These are phyloP conservation scores for Inonotus hispidus DNA, from an alignment of 1,284 basidiomycete genomes.

Conservation along the genomic window DNA sequence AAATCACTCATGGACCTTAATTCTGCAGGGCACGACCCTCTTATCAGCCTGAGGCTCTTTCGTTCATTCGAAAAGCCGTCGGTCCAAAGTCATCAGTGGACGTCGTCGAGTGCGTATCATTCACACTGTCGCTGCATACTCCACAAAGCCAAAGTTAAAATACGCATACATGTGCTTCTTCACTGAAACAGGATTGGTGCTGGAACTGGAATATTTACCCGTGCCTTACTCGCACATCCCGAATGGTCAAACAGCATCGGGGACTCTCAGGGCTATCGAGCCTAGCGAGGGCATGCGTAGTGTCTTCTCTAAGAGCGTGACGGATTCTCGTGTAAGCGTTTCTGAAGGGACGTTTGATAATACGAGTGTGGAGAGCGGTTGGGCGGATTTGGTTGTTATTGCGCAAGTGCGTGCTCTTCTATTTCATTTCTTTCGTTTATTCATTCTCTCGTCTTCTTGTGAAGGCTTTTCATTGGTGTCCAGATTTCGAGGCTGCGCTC, in stretches of 20 bases:
- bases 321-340: slow-evolving; percentile 46
- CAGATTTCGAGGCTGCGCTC: slow-evolving; percentile 59
- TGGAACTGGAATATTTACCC: slow-evolving; percentile 78
- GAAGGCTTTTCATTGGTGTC: slow-evolving; percentile 81
- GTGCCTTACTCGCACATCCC: slow-evolving; percentile 61
- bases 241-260: slow-evolving; percentile 46
- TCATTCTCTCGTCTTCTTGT: neutral
- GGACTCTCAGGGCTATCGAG: slow-evolving; percentile 57
- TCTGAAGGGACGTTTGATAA: slow-evolving; percentile 60
- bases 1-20: slow-evolving; percentile 11
- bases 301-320: slow-evolving; percentile 46
- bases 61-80: slow-evolving; percentile 48
- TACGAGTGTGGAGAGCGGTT: slow-evolving; percentile 51
- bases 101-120: slow-evolving; percentile 57
- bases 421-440: neutral
- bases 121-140: neutral
- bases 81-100: slow-evolving; percentile 41
- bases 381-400: slow-evolving; percentile 46
- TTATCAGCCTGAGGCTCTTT: slow-evolving; percentile 54
- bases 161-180: no score
- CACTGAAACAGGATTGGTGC: slow-evolving; percentile 59
- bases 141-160: neutral
- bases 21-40: slow-evolving; percentile 57
- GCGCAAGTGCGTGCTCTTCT: neutral
- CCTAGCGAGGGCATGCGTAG: slow-evolving; percentile 71